A percentile compares a stretch with the other conserved stretches of the same genome.
These are phyloP conservation scores for Amylocarpus encephaloides DNA, from an alignment of 2,329 filamentous ascomycete species.

Conservation along the genomic window DNA sequence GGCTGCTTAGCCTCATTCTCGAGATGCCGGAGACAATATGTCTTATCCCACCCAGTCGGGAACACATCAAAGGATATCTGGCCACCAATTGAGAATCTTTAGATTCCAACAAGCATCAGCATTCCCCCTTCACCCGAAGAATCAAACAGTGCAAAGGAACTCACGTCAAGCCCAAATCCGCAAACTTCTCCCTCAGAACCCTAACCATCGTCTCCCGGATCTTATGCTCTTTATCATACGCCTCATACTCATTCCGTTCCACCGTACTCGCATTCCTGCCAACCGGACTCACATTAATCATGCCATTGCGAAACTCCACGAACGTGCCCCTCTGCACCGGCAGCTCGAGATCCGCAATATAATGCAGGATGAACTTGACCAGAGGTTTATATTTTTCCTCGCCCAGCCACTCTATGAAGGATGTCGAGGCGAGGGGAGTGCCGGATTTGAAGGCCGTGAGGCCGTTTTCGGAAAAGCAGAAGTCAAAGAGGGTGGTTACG, in stretches of 20 bases:
- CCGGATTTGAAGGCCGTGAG: conserved; percentile 86
- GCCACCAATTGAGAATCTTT: conserved; percentile 85
- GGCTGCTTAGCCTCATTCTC: conserved; percentile 68
- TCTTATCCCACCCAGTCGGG: conserved; percentile 97
- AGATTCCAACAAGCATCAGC: conserved; percentile 4
- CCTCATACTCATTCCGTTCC: conserved; percentile 78
- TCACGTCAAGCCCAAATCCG: conserved; percentile 76
- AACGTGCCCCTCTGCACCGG: conserved; percentile 81
- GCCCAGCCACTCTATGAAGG: conserved; percentile 88
- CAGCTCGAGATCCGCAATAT: conserved; percentile 77
- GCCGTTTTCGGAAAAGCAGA: conserved; percentile 95
- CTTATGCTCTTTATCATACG: conserved; percentile 71
- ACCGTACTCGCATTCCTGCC: conserved; percentile 77
- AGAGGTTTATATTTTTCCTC: conserved; percentile 77
- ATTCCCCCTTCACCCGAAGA: not conserved
- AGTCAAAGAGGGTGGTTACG: conserved; percentile 89
- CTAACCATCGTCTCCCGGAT: conserved; percentile 72
- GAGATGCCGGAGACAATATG: conserved; percentile 85
- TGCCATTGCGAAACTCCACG: conserved; percentile 83
- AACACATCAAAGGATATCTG: conserved; percentile 99
- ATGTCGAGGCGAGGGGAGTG: conserved; percentile 65
- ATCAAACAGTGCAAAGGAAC: conserved; percentile 31
- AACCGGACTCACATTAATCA: conserved; percentile 80
- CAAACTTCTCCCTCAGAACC: conserved; percentile 72
- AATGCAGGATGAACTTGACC: conserved; percentile 69